Percentiles rank a stretch among this genome's conserved stretches.
These are phyloP conservation scores for Aspergillus udagawae DNA, from an alignment of 2,329 filamentous ascomycete genomes.

Conservation along the genomic window DNA sequence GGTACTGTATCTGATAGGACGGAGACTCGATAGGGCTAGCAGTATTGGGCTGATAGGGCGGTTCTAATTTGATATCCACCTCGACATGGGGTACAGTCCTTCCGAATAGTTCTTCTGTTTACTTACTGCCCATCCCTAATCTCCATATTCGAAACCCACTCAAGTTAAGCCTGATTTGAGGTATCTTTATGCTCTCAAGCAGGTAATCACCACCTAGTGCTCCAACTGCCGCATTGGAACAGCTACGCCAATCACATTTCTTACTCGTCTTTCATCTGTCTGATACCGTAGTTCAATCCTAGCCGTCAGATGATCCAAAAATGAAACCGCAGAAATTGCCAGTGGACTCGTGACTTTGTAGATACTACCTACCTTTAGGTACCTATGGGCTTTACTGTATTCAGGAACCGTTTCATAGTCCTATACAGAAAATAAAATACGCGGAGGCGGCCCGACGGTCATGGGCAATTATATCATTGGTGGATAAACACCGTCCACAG, in stretches of 20 bases:
- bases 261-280: neutral
- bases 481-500: slow-evolving; percentile 16
- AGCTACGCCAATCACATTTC: neutral
- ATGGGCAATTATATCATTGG: slow-evolving; percentile 15
- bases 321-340: neutral
- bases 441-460: slow-evolving; percentile 2
- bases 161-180: neutral
- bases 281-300: neutral
- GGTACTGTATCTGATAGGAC: neutral
- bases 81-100: neutral
- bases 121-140: neutral
- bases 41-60: neutral
- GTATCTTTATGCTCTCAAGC: neutral
- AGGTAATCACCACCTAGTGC: neutral
- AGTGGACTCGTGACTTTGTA: neutral
- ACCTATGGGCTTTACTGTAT: neutral
- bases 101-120: neutral
- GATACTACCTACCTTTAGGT: neutral
- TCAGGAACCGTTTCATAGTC: neutral
- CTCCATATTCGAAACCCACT: neutral
- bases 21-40: neutral
- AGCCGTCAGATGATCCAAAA: neutral
- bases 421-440: neutral
- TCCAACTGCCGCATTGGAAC: neutral
- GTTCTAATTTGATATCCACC: slow-evolving; percentile 7